Evolutionary conservation across 2,329 filamentous ascomycete species (phyloP).

Genomic region (Falciphora oryzae): DNA sequence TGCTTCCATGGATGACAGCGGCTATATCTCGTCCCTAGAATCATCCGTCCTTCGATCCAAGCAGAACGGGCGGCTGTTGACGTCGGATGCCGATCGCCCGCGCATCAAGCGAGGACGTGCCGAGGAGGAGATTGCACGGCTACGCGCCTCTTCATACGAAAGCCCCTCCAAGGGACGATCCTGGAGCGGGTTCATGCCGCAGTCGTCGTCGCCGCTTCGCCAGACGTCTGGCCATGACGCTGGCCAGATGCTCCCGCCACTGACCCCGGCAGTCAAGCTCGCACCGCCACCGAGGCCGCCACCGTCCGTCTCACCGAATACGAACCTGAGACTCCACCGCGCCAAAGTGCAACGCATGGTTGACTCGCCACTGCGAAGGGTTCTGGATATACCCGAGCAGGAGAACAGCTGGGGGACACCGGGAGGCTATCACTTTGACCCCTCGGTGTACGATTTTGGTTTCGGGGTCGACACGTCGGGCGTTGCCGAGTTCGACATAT

Average conservation of each 20-base stretch:
- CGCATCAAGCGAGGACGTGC: constrained; percentile 83
- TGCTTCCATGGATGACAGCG: constrained; percentile 80
- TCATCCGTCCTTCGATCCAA: constrained; percentile 78
- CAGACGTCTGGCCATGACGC: constrained; percentile 38
- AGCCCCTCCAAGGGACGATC: constrained; percentile 72
- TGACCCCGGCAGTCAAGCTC: constrained; percentile 81
- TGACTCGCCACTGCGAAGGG: constrained; percentile 61
- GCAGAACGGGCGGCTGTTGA: constrained; percentile 57
- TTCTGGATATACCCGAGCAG: constrained; percentile 23
- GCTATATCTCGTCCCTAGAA: constrained; percentile 93
- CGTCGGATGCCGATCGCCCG: constrained; percentile 74
- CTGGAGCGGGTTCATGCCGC: constrained; percentile 42
- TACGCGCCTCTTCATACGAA: constrained; percentile 87
- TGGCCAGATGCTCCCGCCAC: constrained; percentile 62
- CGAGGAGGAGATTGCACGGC: constrained; percentile 90
- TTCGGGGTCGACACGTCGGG: constrained; percentile 43
- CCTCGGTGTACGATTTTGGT: constrained; percentile 44
- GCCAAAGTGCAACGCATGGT: constrained; percentile 76
- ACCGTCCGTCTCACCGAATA: constrained; percentile 86
- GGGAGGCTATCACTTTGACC: constrained; percentile 60
- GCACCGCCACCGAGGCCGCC: constrained; percentile 53
- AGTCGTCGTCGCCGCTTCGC: constrained; percentile 65
- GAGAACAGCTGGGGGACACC: constrained; percentile 53
- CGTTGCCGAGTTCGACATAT: constrained; percentile 52
- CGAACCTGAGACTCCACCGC: constrained; percentile 82